phyloP scores from a whole-genome alignment of 371 early-diverging fungal genomes.

The Mucor circinelloides region DNA sequence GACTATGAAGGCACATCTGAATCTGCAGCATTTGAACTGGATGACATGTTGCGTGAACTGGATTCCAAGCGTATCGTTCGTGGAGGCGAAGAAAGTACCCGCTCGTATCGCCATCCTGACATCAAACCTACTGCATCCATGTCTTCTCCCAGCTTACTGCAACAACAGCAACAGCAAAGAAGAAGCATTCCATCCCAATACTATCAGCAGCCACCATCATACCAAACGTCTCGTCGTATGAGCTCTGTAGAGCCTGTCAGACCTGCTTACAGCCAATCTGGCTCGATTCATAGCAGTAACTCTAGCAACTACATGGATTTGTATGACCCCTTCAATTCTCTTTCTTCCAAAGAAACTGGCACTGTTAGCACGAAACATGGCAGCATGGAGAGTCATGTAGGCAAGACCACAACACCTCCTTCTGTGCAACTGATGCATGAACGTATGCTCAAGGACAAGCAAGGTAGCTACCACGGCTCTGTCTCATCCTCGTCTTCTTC shows the following conservation, averaged over 20 bases:
- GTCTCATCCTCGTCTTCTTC: slow-evolving; percentile 3
- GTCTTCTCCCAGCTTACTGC: slow-evolving; percentile 16
- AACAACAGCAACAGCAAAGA: slow-evolving; percentile 16
- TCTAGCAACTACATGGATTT: background rate
- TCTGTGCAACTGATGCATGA: slow-evolving; percentile 26
- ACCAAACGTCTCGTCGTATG: slow-evolving; percentile 10
- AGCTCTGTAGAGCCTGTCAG: slow-evolving; percentile 1
- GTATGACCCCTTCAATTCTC: slow-evolving; percentile 26
- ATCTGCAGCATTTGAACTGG: slow-evolving; percentile 19
- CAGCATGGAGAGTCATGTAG: background rate
- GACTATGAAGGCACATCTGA: background rate
- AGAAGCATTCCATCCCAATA: slow-evolving; percentile 7
- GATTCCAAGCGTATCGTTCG: slow-evolving; percentile 15
- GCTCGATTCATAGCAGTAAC: background rate
- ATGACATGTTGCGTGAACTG: slow-evolving; percentile 23
- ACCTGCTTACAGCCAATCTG: background rate
- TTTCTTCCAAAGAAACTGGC: slow-evolving; percentile 18
- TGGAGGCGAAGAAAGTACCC: background rate
- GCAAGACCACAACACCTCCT: background rate
- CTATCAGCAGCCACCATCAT: background rate
- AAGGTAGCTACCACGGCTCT: background rate
- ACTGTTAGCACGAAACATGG: background rate
- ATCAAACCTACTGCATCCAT: slow-evolving; percentile 22
- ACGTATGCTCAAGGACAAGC: slow-evolving; percentile 9
- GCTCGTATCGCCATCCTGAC: background rate